These are phyloP conservation scores for Penicillium silybi DNA, from an alignment of 495 filamentous ascomycete species.

Conservation along the genomic window DNA sequence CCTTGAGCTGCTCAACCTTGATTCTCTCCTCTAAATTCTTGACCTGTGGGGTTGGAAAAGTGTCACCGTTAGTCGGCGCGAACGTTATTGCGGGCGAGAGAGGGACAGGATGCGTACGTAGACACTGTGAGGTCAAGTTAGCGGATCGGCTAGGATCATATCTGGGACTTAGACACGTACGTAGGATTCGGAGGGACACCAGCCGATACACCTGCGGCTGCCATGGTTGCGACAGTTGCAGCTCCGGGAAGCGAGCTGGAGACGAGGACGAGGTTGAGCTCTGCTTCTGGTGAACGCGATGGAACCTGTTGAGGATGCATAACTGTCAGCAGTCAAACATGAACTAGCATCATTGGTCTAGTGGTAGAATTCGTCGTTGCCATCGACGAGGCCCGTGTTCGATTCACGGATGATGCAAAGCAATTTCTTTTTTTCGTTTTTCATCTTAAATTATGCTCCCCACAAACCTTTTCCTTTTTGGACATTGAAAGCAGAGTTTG, in stretches of 20 bases:
- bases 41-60: conserved; percentile 48
- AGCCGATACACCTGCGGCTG: conserved; percentile 26
- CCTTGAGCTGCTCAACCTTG: conserved; percentile 73
- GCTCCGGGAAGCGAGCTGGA: conserved; percentile 14
- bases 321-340: neutral
- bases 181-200: conserved; percentile 45
- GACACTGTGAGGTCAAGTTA: conserved; percentile 39
- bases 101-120: conserved; percentile 40
- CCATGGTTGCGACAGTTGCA: conserved; percentile 39
- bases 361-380: conserved; percentile 60
- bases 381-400: conserved; percentile 58
- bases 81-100: conserved; percentile 13
- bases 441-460: conserved; percentile 14
- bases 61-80: conserved; percentile 14
- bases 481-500: too few species aligned
- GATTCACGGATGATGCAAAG: conserved; percentile 54
- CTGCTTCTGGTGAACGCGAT: neutral
- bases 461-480: neutral
- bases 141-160: conserved; percentile 3
- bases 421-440: conserved; percentile 22
- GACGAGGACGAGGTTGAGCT: conserved; percentile 20
- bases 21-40: conserved; percentile 92
- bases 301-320: neutral
- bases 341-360: conserved; percentile 51
- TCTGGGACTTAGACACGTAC: conserved; percentile 26